Evolutionary conservation across 768 basidiomycete genomes (phyloP), one percentile per base, ranked within the genome.

Genomic region (Mycena galopus): DNA sequence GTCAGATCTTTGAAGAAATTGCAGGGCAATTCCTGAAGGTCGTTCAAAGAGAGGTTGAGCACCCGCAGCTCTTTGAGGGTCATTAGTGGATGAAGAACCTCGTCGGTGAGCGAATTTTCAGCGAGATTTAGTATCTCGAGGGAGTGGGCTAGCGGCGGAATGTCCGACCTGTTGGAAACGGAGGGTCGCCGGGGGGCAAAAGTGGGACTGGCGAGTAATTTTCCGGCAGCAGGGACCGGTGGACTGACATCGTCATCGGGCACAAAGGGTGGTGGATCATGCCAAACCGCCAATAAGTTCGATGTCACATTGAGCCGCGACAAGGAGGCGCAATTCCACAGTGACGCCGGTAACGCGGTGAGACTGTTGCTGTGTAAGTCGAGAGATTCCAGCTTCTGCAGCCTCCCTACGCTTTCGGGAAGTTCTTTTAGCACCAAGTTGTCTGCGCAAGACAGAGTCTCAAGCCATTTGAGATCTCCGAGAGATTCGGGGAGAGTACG

Each of bases 41-140:
- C 91, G 81, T 99, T 99, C 84, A 98, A 98, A 27, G 94, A 95
- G n/a, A 99, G 85, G 75, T 99, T 99, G 65, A 99, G 88, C 1
- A 95, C 91, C 2, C 85, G 87, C 12, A 99, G 88, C 73, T 94
- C 91, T 69, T 90, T 89, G 76, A 98, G 86, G 39, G 94, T 84
- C 77, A 91, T 92, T 27, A 98, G 82, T 0, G 91, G 89, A 23
- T 90, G 90, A 29, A 98, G 87, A 12, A 89, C 87, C 51, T 97
- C 94, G 77, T 97, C 94, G 9, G 90, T 90, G 29, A 98, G 85
- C 32, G 86, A 86, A 81, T 99, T 99, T 85, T 99, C 97, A 66
- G 94, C 96, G 0, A 99, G 88, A 77, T 93, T 96, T 3, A 99
- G 88, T 72, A 88, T 86, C 78, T 94, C 88, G 9, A 98, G 89